phyloP scores from a whole-genome alignment of 2,329 filamentous ascomycete species.

The Ploettnerulaceae sp. region DNA sequence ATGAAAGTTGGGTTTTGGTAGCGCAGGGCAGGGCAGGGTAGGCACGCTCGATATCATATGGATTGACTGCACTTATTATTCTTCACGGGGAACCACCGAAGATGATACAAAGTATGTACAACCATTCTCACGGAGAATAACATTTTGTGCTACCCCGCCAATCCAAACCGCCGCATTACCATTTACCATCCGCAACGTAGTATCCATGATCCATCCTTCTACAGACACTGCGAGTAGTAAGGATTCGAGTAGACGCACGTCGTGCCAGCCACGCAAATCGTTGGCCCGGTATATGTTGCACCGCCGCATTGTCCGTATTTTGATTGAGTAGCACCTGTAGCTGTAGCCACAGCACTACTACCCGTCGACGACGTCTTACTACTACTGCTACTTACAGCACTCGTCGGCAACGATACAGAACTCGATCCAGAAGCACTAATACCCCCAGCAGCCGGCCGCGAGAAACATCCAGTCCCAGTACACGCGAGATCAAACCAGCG shows the following conservation, averaged over 20 bases:
- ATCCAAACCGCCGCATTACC: no score
- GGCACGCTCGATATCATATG: no score
- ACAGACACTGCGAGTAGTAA: constrained; percentile 19
- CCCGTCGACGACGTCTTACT: neutral
- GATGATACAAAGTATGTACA: no score
- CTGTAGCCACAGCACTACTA: neutral
- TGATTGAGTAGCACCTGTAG: neutral
- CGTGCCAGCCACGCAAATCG: constrained; percentile 11
- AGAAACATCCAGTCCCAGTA: constrained; percentile 4
- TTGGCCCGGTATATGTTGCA: constrained; percentile 11
- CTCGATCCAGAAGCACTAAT: neutral
- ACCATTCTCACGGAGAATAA: no score
- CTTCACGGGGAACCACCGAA: no score
- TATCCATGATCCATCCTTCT: neutral
- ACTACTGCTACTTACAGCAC: neutral
- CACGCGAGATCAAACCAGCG: constrained; percentile 9
- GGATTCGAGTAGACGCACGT: constrained; percentile 11
- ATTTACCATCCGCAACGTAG: no score
- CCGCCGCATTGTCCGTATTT: constrained; percentile 16
- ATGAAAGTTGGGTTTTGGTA: no score
- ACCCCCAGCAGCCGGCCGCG: neutral
- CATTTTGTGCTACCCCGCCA: no score
- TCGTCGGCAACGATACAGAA: neutral
- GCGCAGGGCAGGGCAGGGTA: no score
- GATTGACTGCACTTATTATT: no score